A percentile compares a stretch with the other conserved stretches of the same genome.
phyloP scores from a whole-genome alignment of 2,329 filamentous ascomycete species.

The Pseudocercospora fijiensis region DNA sequence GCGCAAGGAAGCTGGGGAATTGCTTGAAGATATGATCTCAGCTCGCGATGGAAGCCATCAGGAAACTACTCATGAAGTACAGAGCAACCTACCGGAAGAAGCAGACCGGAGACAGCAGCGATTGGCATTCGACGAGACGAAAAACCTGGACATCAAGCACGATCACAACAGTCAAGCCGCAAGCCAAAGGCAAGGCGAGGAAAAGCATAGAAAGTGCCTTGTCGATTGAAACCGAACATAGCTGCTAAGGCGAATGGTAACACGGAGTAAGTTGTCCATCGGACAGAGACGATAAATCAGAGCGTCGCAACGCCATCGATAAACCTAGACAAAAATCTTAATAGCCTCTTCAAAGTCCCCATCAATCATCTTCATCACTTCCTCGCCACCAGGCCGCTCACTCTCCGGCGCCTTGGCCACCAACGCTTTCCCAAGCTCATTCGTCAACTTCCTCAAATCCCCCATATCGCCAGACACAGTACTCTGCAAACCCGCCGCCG shows the following conservation, averaged over 20 bases:
- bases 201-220: not conserved
- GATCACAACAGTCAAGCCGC: not conserved
- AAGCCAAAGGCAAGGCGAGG: not conserved
- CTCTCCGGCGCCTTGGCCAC: constrained; percentile 22
- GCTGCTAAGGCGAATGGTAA: not conserved
- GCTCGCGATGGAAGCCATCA: not conserved
- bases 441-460: constrained; percentile 24
- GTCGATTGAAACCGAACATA: not conserved
- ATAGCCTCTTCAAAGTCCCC: constrained; percentile 26
- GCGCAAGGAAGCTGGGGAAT: not conserved
- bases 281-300: not conserved
- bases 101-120: not conserved
- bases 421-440: constrained; percentile 21
- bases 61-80: not conserved
- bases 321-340: constrained; percentile 22
- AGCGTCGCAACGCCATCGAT: not conserved
- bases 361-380: constrained; percentile 23
- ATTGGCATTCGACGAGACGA: not conserved
- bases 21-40: not conserved
- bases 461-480: constrained; percentile 25
- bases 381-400: constrained; percentile 17
- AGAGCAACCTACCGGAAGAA: not conserved
- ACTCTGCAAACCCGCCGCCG: constrained; percentile 16
- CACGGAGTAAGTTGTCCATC: not conserved
- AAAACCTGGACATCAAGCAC: not conserved